Base-by-base conservation (phyloP, 176 grass and related monocot species). In the Carex parvula region DNA sequence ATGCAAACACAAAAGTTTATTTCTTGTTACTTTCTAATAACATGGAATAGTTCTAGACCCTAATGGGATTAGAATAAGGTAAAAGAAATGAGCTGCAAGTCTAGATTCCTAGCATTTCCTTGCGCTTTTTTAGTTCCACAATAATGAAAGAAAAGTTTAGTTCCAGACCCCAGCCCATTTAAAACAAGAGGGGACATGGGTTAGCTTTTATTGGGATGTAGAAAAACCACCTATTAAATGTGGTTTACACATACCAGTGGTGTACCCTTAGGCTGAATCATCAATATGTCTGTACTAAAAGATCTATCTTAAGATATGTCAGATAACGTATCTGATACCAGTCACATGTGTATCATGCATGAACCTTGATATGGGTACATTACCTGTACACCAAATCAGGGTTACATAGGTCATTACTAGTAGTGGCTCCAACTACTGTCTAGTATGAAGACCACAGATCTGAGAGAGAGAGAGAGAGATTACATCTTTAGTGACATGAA, bases 401-500 rank as follows among this genome's bases (percentile, higher is more conserved):
- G 44, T 75, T 22, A 24, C 21, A 75, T 75, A 26, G 70, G 44
- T 75, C 46, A 75, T 75, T 22, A 11, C 8, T 26, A 78, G 2
- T 26, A 79, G 2, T 70, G 66, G 35, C 60, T 75, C 4, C 44
- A 74, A 62, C 6, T 22, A 77, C 60, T 70, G 9, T 89, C 84
- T 69, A 5, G 29, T 61, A 46, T 56, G 20, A 10, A 32, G 69
- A 78, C 52, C n/a, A 60, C 69, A 44, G 54, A 60, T 35, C 55
- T 44, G 15, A 9, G 67, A 60, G 37, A 60, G 55, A 6, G n/a
- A n/a, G 35, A 63, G 35, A 48, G 9, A 30, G 8, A 41, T 91
- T 88, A 93, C 92, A 85, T 91, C 87, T 85, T 90, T 98, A 1
- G 81, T 69, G 29, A 98, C 84, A 17, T 57, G 77, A 75, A 93